These are phyloP conservation scores for Emmonsia crescens DNA, from an alignment of 2,329 filamentous ascomycete genomes.

Conservation along the genomic window DNA sequence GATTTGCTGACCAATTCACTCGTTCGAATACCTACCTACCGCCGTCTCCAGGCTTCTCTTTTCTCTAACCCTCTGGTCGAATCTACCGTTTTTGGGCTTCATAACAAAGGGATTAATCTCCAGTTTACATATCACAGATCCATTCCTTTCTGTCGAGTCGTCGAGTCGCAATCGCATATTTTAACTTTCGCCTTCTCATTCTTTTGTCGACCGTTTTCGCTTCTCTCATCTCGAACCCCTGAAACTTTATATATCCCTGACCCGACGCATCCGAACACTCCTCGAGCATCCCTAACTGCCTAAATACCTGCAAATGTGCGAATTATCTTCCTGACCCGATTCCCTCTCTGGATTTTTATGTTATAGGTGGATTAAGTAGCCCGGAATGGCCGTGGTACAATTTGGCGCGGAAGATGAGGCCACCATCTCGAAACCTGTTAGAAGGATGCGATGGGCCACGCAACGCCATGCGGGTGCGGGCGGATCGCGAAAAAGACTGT, in stretches of 20 bases:
- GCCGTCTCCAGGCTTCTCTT: no score
- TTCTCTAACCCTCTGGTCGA: background rate
- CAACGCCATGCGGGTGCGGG: constrained; percentile 68
- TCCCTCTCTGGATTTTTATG: constrained; percentile 8
- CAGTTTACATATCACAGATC: background rate
- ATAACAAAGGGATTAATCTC: background rate
- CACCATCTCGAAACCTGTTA: constrained; percentile 52
- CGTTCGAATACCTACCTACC: background rate
- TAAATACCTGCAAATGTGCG: constrained; percentile 3
- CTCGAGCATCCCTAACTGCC: background rate
- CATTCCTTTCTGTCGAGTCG: background rate
- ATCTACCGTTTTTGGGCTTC: background rate
- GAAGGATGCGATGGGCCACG: constrained; percentile 92
- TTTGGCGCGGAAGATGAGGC: constrained; percentile 24
- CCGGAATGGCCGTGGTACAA: constrained; percentile 29
- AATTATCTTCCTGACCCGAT: background rate
- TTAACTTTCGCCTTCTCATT: background rate
- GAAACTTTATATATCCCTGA: background rate
- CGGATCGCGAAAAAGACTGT: constrained; percentile 67
- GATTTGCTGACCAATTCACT: constrained; percentile 4
- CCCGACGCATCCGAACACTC: background rate
- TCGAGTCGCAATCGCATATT: background rate
- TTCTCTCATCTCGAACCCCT: background rate
- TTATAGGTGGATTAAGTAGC: constrained; percentile 8
- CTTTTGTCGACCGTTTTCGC: background rate